phyloP scores from a whole-genome alignment of 768 basidiomycete species.

The Lentinula aciculospora region DNA sequence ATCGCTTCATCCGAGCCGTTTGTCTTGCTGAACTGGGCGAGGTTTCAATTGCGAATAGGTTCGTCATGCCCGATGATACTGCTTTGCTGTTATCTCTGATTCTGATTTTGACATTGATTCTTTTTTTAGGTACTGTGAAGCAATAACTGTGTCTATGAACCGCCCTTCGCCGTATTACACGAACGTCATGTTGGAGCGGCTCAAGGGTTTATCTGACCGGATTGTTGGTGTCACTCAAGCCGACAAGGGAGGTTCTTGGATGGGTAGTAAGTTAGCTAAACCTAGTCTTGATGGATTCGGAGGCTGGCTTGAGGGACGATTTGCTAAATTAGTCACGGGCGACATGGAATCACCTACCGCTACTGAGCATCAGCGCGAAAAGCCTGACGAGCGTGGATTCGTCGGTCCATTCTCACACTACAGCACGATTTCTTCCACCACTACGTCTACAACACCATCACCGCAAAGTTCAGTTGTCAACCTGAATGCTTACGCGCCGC shows the following conservation, averaged over 20 bases:
- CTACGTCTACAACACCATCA: slow-evolving; percentile 71
- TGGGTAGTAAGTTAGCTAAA: slow-evolving; percentile 77
- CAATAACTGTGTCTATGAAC: slow-evolving; percentile 64
- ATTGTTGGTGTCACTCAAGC: slow-evolving; percentile 65
- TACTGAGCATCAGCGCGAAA: slow-evolving; percentile 28
- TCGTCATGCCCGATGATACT: slow-evolving; percentile 6
- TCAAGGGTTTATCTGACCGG: slow-evolving; percentile 76
- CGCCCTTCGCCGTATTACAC: slow-evolving; percentile 66
- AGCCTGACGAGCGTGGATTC: slow-evolving; percentile 34
- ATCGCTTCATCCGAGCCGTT: slow-evolving; percentile 74
- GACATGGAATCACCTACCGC: slow-evolving; percentile 57
- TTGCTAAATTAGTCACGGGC: slow-evolving; percentile 94
- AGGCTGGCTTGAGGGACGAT: slow-evolving; percentile 85
- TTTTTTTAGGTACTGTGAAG: slow-evolving; percentile 79
- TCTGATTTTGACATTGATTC: too few relatives aligned
- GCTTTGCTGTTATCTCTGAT: too few relatives aligned
- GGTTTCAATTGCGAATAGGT: slow-evolving; percentile 73
- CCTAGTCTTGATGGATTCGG: slow-evolving; percentile 91
- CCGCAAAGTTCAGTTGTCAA: slow-evolving; percentile 56
- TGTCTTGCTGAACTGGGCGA: slow-evolving; percentile 80
- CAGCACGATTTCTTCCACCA: slow-evolving; percentile 82
- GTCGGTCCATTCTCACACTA: slow-evolving; percentile 90
- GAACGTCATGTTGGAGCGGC: slow-evolving; percentile 58
- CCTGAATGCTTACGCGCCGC: slow-evolving; percentile 24
- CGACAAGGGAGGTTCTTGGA: slow-evolving; percentile 84